Conservation (phyloP, 768 basidiomycete genomes). For the Podaxis carcinomalis region DNA sequence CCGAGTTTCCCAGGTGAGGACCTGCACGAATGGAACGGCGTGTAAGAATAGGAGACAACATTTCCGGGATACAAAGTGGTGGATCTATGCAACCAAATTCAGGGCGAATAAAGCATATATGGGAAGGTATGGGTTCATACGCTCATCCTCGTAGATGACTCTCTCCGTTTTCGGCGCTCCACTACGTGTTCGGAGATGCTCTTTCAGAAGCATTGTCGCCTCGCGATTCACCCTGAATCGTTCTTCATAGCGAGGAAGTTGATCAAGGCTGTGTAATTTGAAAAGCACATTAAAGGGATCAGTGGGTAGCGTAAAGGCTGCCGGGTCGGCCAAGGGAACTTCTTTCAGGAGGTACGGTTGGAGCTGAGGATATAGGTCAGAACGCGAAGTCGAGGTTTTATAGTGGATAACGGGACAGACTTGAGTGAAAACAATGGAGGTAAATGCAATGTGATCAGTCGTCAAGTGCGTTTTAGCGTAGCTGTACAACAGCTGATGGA, state of each 20-base stretch:
- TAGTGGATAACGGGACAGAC: not conserved
- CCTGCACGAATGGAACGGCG: constrained; percentile 45
- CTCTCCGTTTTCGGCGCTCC: constrained; percentile 30
- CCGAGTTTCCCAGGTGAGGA: constrained; percentile 26
- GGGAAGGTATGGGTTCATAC: constrained; percentile 21
- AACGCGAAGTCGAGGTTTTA: not conserved
- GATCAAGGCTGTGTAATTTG: constrained; percentile 1
- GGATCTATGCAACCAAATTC: constrained; percentile 1
- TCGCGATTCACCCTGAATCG: not conserved
- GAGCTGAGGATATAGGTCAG: not conserved
- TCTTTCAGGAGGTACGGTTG: not conserved
- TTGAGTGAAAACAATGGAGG: not conserved
- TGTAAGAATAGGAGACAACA: constrained; percentile 42
- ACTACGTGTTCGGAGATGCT: constrained; percentile 15
- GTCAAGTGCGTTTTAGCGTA: constrained; percentile 11
- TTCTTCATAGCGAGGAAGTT: constrained; percentile 6
- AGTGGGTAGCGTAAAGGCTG: not conserved
- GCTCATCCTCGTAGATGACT: constrained; percentile 31
- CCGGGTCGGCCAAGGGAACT: constrained; percentile 8
- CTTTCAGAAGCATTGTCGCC: constrained; percentile 3
- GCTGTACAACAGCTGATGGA: constrained; percentile 5
- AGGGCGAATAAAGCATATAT: not conserved
- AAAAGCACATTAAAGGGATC: constrained; percentile 10
- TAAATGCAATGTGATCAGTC: constrained; percentile 5
- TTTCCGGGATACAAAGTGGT: constrained; percentile 19